Conservation (phyloP, 345 rosid genomes). For the Citrus inodora region DNA sequence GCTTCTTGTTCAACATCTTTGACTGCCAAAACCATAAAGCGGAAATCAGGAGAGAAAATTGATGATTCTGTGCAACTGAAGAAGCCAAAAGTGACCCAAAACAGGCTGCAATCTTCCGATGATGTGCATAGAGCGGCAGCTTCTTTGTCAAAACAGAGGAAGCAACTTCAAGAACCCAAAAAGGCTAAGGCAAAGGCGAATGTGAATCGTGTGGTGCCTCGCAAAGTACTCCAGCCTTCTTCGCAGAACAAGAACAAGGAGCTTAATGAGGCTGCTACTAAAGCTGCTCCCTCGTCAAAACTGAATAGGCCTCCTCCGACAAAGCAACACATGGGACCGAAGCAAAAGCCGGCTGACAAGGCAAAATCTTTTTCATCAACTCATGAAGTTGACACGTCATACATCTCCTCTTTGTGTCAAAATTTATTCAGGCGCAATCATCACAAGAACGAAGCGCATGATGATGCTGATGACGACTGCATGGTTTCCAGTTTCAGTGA, state of each 20-base stretch:
- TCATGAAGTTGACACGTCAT: background rate
- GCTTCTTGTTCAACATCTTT: background rate
- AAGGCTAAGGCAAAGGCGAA: background rate
- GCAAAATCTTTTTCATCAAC: background rate
- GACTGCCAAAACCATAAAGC: background rate
- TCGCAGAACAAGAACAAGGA: background rate
- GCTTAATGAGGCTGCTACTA: background rate
- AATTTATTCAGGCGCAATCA: background rate
- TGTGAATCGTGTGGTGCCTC: background rate
- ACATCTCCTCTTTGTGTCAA: conserved; percentile 1
- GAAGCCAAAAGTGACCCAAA: background rate
- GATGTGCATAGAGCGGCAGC: background rate
- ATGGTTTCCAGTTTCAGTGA: background rate
- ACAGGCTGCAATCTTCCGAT: background rate
- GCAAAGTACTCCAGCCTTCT: background rate
- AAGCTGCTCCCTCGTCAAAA: background rate
- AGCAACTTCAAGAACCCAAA: background rate
- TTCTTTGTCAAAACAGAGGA: background rate
- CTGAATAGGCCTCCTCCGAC: background rate
- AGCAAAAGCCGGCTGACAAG: background rate
- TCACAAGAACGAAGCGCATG: background rate
- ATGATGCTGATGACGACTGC: background rate
- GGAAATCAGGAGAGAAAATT: background rate
- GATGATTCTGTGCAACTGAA: background rate
- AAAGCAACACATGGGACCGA: background rate